phyloP scores from a whole-genome alignment of 208 protist genomes.

The Jaenimonas drosophilae region DNA sequence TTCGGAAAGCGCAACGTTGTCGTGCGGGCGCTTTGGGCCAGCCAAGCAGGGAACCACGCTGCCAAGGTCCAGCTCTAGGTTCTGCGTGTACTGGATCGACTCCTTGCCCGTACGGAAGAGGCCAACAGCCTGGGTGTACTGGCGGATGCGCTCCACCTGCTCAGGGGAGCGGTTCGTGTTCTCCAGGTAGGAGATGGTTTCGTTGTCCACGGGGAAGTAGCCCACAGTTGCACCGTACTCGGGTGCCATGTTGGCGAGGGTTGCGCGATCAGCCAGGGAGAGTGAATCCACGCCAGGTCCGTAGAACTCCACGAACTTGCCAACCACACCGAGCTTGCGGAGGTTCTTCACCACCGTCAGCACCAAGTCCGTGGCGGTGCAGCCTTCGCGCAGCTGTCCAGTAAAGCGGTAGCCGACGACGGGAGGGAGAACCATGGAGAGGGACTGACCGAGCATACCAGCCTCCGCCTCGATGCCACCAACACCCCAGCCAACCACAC shows the following conservation, averaged over 20 bases:
- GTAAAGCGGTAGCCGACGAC: slow-evolving; percentile 94
- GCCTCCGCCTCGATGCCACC: slow-evolving; percentile 96
- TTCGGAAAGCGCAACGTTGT: slow-evolving; percentile 87
- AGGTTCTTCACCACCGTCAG: slow-evolving; percentile 91
- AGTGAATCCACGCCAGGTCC: slow-evolving; percentile 86
- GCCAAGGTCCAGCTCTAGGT: slow-evolving; percentile 89
- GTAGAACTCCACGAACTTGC: slow-evolving; percentile 97
- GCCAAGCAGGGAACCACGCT: slow-evolving; percentile 84
- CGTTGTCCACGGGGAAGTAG: slow-evolving; percentile 94
- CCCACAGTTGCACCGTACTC: slow-evolving; percentile 95
- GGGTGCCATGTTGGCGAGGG: slow-evolving; percentile 96
- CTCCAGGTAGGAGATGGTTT: slow-evolving; percentile 90
- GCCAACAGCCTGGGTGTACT: slow-evolving; percentile 84
- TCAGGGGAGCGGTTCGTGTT: slow-evolving; percentile 76
- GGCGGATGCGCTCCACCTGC: slow-evolving; percentile 84
- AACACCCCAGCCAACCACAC: slow-evolving; percentile 94
- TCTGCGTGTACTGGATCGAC: slow-evolving; percentile 76
- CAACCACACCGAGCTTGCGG: slow-evolving; percentile 92
- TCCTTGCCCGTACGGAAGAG: slow-evolving; percentile 80
- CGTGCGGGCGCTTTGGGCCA: slow-evolving; percentile 94
- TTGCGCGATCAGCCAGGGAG: slow-evolving; percentile 91
- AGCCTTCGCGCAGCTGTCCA: slow-evolving; percentile 81
- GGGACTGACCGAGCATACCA: slow-evolving; percentile 94
- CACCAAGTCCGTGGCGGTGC: slow-evolving; percentile 96
- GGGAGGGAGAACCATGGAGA: slow-evolving; percentile 92